Evolutionary conservation across 2,329 filamentous ascomycete species (phyloP).

Genomic region (Alternaria consortialis): DNA sequence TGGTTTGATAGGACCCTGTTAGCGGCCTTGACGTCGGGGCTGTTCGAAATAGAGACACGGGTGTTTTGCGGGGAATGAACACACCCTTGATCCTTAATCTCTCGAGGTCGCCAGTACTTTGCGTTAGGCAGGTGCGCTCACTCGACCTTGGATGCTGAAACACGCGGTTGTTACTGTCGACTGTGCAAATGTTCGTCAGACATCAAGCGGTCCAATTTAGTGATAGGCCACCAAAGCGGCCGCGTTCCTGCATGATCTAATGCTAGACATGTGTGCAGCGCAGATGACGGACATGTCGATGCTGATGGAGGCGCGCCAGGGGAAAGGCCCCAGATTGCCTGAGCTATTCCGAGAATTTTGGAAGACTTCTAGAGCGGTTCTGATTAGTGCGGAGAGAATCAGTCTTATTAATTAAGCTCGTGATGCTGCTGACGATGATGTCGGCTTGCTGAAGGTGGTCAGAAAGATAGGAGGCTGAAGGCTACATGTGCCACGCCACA

Average conservation of each 20-base stretch:
- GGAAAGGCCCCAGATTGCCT: constrained; percentile 2
- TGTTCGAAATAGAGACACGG: constrained; percentile 8
- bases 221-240: constrained; percentile 16
- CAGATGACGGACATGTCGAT: constrained; percentile 9
- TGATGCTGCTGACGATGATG: background rate
- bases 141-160: constrained; percentile 7
- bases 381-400: background rate
- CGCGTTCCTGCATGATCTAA: constrained; percentile 32
- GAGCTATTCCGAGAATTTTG: background rate
- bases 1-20: background rate
- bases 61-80: constrained; percentile 15
- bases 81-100: constrained; percentile 27
- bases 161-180: constrained; percentile 1
- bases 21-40: background rate
- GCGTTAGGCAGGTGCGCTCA: constrained; percentile 5
- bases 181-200: constrained; percentile 2
- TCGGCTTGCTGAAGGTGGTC: constrained; percentile 10
- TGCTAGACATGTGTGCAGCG: constrained; percentile 5
- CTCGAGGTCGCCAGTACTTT: constrained; percentile 12
- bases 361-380: background rate
- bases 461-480: background rate
- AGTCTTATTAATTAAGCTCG: background rate
- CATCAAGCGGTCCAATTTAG: background rate
- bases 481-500: background rate
- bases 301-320: constrained; percentile 10